phyloP scores from a whole-genome alignment of 768 basidiomycete genomes.

The Boletus sp. region DNA sequence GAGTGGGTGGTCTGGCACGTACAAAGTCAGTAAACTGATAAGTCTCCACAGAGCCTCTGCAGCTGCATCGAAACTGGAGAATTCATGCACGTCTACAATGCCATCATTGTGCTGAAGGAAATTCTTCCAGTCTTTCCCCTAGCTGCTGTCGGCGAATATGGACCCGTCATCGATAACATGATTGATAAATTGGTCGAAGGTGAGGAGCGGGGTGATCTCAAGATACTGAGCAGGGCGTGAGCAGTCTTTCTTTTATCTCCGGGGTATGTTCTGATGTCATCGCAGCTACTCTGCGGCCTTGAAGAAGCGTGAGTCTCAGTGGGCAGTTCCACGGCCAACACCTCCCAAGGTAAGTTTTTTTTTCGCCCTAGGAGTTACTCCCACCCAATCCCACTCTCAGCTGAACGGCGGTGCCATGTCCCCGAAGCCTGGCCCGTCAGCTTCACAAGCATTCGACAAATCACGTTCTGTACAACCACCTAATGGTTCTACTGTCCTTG shows the following conservation, averaged over 20 bases:
- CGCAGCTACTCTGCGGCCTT: constrained; percentile 68
- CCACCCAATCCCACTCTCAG: constrained; percentile 7
- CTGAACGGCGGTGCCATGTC: constrained; percentile 27
- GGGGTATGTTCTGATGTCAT: constrained; percentile 5
- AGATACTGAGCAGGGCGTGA: constrained; percentile 75
- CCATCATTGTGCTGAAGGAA: constrained; percentile 91
- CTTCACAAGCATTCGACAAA: constrained; percentile 35
- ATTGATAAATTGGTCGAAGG: constrained; percentile 66
- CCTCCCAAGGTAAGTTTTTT: constrained; percentile 32
- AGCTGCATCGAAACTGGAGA: constrained; percentile 84
- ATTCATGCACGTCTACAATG: constrained; percentile 97
- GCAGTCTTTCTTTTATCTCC: constrained; percentile 24
- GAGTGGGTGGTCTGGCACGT: constrained; percentile 44
- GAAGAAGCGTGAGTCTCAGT: constrained; percentile 67
- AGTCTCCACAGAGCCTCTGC: constrained; percentile 56
- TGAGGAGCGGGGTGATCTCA: constrained; percentile 82
- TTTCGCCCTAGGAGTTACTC: not conserved
- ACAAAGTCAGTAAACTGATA: not conserved
- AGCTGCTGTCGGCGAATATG: constrained; percentile 53
- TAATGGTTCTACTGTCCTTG: constrained; percentile 36
- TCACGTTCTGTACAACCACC: constrained; percentile 32
- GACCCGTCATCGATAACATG: constrained; percentile 51
- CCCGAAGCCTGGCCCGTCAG: constrained; percentile 20
- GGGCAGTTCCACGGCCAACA: constrained; percentile 36
- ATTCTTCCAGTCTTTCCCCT: constrained; percentile 87